phyloP scores from a whole-genome alignment of 1,139 yeast species.

The Arxiozyma telluris region DNA sequence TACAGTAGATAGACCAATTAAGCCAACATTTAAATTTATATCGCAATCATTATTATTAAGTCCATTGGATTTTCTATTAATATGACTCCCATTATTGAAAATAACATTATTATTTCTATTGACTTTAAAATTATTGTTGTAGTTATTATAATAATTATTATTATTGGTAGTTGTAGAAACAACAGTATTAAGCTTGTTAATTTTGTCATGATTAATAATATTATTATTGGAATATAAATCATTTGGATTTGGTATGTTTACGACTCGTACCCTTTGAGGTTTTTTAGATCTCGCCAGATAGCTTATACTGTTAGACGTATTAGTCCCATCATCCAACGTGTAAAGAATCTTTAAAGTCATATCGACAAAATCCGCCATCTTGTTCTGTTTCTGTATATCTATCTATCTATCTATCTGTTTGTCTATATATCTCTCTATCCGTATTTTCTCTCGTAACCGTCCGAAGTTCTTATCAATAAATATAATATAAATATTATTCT shows the following conservation, averaged over 20 bases:
- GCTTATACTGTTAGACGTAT: constrained; percentile 12
- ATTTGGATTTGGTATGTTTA: constrained; percentile 20
- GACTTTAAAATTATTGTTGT: not conserved
- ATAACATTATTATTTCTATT: not conserved
- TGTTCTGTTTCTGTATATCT: not conserved
- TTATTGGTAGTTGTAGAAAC: not conserved
- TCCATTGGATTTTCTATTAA: not conserved
- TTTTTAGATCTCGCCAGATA: constrained; percentile 28
- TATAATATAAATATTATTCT: too few species aligned
- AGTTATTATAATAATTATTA: not conserved
- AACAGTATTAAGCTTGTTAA: not conserved
- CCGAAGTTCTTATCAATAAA: too few species aligned
- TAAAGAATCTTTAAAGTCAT: constrained; percentile 30
- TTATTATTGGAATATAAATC: constrained; percentile 3
- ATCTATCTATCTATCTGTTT: not conserved
- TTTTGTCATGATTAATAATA: not conserved
- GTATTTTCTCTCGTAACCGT: too few species aligned
- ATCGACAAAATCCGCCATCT: constrained; percentile 16
- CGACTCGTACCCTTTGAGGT: constrained; percentile 22
- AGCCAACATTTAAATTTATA: constrained; percentile 21
- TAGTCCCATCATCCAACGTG: constrained; percentile 26
- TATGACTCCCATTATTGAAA: not conserved
- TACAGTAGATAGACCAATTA: constrained; percentile 21
- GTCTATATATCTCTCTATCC: not conserved
- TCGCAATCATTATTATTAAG: not conserved